Conservation (phyloP, 768 basidiomycete species). For the Polyporus arcularius region DNA sequence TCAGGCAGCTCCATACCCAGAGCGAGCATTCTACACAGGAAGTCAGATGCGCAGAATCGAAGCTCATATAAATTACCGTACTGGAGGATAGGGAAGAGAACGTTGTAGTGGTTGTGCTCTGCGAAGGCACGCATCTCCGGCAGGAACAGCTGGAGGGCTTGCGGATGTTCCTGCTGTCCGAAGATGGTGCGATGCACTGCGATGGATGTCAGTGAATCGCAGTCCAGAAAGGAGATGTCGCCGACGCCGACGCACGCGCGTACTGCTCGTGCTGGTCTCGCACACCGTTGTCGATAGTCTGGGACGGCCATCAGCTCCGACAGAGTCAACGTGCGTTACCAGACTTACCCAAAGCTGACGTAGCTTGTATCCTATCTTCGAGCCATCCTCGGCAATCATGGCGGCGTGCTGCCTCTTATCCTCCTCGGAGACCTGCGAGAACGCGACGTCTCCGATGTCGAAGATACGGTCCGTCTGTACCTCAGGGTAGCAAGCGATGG, state of each 20-base stretch:
- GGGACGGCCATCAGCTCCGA: not conserved
- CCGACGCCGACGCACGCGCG: constrained; percentile 41
- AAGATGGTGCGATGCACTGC: constrained; percentile 36
- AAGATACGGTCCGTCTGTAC: constrained; percentile 35
- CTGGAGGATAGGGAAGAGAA: constrained; percentile 31
- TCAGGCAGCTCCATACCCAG: constrained; percentile 47
- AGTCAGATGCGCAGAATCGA: not conserved
- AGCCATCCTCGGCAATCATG: constrained; percentile 41
- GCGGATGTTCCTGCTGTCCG: constrained; percentile 29
- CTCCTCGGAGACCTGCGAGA: constrained; percentile 34
- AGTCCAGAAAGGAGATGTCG: not conserved
- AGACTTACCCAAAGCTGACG: constrained; percentile 52
- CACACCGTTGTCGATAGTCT: constrained; percentile 66
- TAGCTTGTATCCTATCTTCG: constrained; percentile 57
- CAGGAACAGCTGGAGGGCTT: constrained; percentile 29
- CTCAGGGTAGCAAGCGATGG: constrained; percentile 33
- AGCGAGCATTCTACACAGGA: constrained; percentile 36
- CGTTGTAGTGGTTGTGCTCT: constrained; percentile 30
- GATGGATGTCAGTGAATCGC: not conserved
- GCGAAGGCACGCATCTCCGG: constrained; percentile 32
- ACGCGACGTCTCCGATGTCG: constrained; percentile 38
- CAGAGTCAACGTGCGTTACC: too few species aligned
- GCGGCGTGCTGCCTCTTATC: constrained; percentile 34
- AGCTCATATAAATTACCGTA: constrained; percentile 33
- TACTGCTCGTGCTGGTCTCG: constrained; percentile 66